These are phyloP conservation scores for Volvariella volvacea DNA, from an alignment of 1,284 basidiomycete species.

Conservation along the genomic window DNA sequence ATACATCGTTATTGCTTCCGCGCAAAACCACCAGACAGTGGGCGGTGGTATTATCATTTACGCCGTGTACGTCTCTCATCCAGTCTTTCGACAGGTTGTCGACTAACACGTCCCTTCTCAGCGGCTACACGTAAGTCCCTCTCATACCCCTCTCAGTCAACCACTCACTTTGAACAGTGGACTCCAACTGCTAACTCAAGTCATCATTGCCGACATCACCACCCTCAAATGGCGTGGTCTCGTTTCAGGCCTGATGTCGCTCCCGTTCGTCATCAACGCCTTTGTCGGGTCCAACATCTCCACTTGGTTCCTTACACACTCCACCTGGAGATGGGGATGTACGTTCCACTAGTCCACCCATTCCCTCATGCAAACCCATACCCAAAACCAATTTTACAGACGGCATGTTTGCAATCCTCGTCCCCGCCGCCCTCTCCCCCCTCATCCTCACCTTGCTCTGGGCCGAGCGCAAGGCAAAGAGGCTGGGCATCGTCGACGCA, in stretches of 20 bases:
- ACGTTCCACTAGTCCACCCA: conserved; percentile 16
- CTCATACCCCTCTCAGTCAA: no score
- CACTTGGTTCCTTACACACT: conserved; percentile 45
- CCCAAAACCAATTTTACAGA: conserved; percentile 35
- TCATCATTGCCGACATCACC: conserved; percentile 78
- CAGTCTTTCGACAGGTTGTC: background rate
- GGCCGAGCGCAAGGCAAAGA: conserved; percentile 61
- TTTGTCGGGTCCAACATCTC: conserved; percentile 71
- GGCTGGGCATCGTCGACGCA: conserved; percentile 33
- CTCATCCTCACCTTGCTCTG: conserved; percentile 64
- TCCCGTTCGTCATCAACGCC: conserved; percentile 64
- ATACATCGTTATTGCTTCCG: conserved; percentile 65
- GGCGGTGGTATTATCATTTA: conserved; percentile 53
- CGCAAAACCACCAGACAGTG: conserved; percentile 44
- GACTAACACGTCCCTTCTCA: no score
- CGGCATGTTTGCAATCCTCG: conserved; percentile 63
- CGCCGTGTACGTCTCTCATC: conserved; percentile 34
- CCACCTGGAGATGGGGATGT: conserved; percentile 76
- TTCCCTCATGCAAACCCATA: no score
- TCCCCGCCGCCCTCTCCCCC: conserved; percentile 48
- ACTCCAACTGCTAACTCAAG: conserved; percentile 68
- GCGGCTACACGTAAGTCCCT: no score
- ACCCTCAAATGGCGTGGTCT: conserved; percentile 75
- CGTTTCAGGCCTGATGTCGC: conserved; percentile 53
- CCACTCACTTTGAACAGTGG: conserved; percentile 21